phyloP scores from a whole-genome alignment of 768 basidiomycete genomes.

The Ramaria sp. region DNA sequence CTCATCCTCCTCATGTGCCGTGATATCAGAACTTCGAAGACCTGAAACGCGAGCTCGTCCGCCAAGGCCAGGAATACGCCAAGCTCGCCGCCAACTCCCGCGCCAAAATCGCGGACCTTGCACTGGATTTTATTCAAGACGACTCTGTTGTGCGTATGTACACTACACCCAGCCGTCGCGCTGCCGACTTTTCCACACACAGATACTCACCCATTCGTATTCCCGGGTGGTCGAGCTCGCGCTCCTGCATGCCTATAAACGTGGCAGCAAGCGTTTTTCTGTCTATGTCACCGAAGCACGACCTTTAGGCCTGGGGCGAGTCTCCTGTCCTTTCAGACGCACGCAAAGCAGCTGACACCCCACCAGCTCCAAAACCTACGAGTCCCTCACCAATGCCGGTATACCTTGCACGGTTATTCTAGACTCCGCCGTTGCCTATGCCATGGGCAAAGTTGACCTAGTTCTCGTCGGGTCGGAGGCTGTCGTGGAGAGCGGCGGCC shows the following conservation, averaged over 20 bases:
- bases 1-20: not conserved
- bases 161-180: not conserved
- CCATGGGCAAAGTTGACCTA: constrained; percentile 93
- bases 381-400: constrained; percentile 75
- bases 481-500: constrained; percentile 91
- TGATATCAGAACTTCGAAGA: constrained; percentile 70
- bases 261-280: constrained; percentile 74
- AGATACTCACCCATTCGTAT: constrained; percentile 97
- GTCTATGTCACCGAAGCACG: constrained; percentile 97
- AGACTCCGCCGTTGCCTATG: constrained; percentile 93
- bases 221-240: constrained; percentile 94
- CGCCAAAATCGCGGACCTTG: constrained; percentile 77
- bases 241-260: constrained; percentile 75
- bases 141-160: constrained; percentile 63
- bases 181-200: constrained; percentile 10
- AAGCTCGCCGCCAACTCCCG: constrained; percentile 76
- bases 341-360: not conserved
- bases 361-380: constrained; percentile 48
- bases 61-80: constrained; percentile 70
- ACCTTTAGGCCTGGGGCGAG: constrained; percentile 79
- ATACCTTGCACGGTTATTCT: constrained; percentile 92
- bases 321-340: constrained; percentile 13
- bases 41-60: constrained; percentile 73
- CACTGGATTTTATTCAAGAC: constrained; percentile 91
- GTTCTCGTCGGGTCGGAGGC: constrained; percentile 96